Evolutionary conservation across 257 asterid species (phyloP).

Genomic region (Pogostemon cablin): DNA sequence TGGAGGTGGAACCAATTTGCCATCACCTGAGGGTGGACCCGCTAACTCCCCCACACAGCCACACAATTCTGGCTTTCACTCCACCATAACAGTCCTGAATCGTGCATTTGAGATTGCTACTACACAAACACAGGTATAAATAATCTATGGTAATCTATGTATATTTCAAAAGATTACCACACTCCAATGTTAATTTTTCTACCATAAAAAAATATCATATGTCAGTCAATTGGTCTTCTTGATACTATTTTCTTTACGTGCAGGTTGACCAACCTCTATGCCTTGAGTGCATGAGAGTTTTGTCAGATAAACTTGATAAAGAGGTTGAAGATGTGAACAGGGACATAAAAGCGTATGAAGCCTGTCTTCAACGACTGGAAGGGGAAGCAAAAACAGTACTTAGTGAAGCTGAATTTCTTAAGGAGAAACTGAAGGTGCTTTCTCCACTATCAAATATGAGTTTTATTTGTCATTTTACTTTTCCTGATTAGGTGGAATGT

Average conservation of each 20-base stretch:
- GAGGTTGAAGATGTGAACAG: slow-evolving; percentile 91
- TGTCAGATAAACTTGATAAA: slow-evolving; percentile 96
- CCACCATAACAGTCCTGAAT: slow-evolving; percentile 79
- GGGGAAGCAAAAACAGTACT: slow-evolving; percentile 87
- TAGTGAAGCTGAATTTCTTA: slow-evolving; percentile 84
- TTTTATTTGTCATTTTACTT: neutral
- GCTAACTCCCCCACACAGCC: slow-evolving; percentile 53
- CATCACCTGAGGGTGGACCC: slow-evolving; percentile 60
- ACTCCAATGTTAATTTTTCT: neutral
- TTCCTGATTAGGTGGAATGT: slow-evolving; percentile 2
- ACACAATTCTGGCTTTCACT: slow-evolving; percentile 82
- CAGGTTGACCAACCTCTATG: slow-evolving; percentile 98
- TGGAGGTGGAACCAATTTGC: slow-evolving; percentile 64
- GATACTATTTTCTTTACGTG: slow-evolving; percentile 15
- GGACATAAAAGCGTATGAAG: slow-evolving; percentile 86
- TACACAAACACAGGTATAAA: slow-evolving; percentile 70
- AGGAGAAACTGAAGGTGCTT: slow-evolving; percentile 88
- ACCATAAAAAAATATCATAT: neutral
- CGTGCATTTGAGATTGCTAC: slow-evolving; percentile 97
- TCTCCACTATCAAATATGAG: slow-evolving; percentile 26
- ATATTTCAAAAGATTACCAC: slow-evolving; percentile 9
- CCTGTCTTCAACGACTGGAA: slow-evolving; percentile 87
- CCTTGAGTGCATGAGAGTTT: slow-evolving; percentile 93
- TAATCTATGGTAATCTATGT: slow-evolving; percentile 11
- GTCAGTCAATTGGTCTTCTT: slow-evolving; percentile 13